A percentile compares a stretch with the other conserved stretches of the same genome.
These are phyloP conservation scores for Groenewaldozyma tartarivorans DNA, from an alignment of 805 yeast species.

Conservation along the genomic window DNA sequence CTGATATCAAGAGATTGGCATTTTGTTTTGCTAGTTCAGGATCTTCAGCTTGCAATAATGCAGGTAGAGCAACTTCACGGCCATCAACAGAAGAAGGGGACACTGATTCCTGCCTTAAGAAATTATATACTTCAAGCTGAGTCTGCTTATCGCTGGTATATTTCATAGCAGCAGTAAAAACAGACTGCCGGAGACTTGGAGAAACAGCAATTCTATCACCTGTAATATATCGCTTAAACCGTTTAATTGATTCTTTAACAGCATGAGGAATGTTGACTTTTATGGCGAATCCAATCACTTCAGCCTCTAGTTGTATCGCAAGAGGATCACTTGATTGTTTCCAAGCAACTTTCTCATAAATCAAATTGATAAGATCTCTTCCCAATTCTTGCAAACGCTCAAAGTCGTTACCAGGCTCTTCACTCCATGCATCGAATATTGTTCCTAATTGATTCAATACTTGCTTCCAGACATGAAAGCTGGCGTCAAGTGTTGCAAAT, in stretches of 20 bases:
- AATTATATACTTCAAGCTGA: constrained; percentile 46
- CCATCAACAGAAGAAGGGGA: constrained; percentile 57
- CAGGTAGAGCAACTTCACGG: constrained; percentile 56
- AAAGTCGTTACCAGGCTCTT: constrained; percentile 34
- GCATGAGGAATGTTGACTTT: constrained; percentile 26
- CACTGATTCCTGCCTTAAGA: constrained; percentile 48
- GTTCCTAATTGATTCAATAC: constrained; percentile 34
- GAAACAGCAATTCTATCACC: constrained; percentile 65
- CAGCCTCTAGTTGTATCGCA: constrained; percentile 57
- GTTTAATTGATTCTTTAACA: constrained; percentile 25
- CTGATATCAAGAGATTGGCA: constrained; percentile 46
- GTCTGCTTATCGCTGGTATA: too few species aligned
- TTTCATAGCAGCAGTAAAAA: constrained; percentile 59
- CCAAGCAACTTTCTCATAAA: constrained; percentile 55
- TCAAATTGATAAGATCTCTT: constrained; percentile 45
- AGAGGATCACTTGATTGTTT: constrained; percentile 47
- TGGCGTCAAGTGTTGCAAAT: constrained; percentile 41
- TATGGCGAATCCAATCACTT: constrained; percentile 34
- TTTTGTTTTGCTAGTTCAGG: constrained; percentile 46
- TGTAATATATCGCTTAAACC: constrained; percentile 43
- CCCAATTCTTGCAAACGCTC: constrained; percentile 37
- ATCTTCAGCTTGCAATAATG: constrained; percentile 56
- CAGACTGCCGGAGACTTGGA: constrained; percentile 60
- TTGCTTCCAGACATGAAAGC: constrained; percentile 46
- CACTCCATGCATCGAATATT: constrained; percentile 38